Conservation (phyloP, 208 protist genomes). For the Balamuthia mandrillaris region DNA sequence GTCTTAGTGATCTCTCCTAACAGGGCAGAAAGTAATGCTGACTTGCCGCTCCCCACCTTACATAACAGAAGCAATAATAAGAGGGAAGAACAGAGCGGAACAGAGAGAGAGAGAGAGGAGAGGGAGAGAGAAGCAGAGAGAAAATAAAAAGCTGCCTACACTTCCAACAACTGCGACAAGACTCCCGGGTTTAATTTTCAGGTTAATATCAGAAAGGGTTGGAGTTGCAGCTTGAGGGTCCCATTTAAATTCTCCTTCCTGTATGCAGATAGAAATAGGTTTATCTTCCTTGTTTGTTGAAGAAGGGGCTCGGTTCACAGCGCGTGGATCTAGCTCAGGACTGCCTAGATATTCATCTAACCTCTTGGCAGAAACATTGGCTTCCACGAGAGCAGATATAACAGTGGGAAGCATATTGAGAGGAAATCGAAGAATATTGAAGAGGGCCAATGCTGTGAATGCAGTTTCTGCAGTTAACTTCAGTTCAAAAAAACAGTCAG, state of each 20-base stretch:
- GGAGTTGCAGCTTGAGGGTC: not conserved
- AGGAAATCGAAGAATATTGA: not conserved
- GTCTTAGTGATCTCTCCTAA: conserved; percentile 68
- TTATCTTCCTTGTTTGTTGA: not conserved
- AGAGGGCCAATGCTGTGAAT: conserved; percentile 78
- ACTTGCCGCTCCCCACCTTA: conserved; percentile 73
- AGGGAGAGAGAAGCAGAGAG: not conserved
- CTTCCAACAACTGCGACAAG: conserved; percentile 10
- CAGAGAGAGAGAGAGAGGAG: not conserved
- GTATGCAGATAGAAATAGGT: not conserved
- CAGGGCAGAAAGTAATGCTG: conserved; percentile 60
- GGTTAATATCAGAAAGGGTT: conserved; percentile 26
- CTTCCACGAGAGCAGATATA: conserved; percentile 71
- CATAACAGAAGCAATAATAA: no score
- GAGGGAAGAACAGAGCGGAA: conserved; percentile 41
- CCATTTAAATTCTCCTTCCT: conserved; percentile 3
- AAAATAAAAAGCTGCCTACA: not conserved
- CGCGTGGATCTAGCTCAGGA: not conserved
- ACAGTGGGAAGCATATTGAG: conserved; percentile 83
- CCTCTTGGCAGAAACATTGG: conserved; percentile 73
- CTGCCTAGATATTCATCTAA: conserved; percentile 61
- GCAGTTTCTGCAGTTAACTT: conserved; percentile 76
- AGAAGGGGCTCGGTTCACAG: not conserved
- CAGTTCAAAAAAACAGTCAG: not conserved
- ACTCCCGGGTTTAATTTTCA: not conserved